A percentile compares a stretch with the other conserved stretches of the same genome.
These are phyloP conservation scores for Nicotiana rustica DNA, from an alignment of 305 asterid genomes.

Conservation along the genomic window DNA sequence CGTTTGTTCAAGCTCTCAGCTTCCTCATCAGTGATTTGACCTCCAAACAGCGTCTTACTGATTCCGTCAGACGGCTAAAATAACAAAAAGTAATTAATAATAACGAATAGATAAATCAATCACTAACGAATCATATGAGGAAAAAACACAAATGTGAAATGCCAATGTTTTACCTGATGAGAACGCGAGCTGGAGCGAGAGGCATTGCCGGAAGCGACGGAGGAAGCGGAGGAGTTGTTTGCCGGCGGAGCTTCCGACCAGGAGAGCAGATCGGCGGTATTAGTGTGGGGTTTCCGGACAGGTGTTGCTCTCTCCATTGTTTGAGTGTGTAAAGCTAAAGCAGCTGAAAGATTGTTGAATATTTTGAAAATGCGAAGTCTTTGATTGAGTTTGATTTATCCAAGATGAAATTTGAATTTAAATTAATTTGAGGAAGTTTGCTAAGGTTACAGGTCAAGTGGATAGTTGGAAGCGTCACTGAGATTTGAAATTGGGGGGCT, in stretches of 20 bases:
- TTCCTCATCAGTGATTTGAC: constrained; percentile 91
- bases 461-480: too few species aligned
- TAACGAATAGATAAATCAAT: not conserved
- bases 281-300: constrained; percentile 59
- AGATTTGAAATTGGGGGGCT: not conserved
- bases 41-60: constrained; percentile 81
- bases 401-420: not conserved
- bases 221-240: constrained; percentile 43
- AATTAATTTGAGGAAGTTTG: not conserved
- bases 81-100: not conserved
- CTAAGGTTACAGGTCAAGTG: not conserved
- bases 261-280: constrained; percentile 68
- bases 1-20: constrained; percentile 83
- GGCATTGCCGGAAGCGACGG: constrained; percentile 43
- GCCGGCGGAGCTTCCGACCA: constrained; percentile 59
- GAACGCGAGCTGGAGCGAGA: constrained; percentile 43
- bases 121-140: not conserved
- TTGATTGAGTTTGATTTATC: not conserved
- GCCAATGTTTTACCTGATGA: constrained; percentile 47
- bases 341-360: constrained; percentile 3
- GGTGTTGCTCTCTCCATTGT: constrained; percentile 63
- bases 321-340: not conserved
- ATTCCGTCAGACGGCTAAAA: constrained; percentile 75
- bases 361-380: not conserved
- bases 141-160: not conserved